phyloP scores from a whole-genome alignment of 495 filamentous ascomycete species.

The Jackrogersella multiformis region DNA sequence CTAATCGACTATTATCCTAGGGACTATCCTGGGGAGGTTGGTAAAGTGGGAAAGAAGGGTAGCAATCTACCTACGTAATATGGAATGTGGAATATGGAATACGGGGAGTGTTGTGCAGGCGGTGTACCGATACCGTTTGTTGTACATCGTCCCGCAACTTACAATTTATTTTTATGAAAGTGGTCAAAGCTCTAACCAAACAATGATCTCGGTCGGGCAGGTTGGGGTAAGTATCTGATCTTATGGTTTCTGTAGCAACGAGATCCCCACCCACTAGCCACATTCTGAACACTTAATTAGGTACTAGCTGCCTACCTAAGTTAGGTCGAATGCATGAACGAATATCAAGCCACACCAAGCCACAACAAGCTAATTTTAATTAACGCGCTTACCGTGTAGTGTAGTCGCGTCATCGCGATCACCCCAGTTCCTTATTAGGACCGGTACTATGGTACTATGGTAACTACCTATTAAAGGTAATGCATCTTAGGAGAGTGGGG shows the following conservation, averaged over 20 bases:
- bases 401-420: constrained; percentile 7
- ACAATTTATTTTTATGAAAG: not conserved
- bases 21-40: not conserved
- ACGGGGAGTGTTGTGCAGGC: constrained; percentile 42
- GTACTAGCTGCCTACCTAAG: no score
- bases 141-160: not conserved
- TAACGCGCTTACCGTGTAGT: constrained; percentile 41
- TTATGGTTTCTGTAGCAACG: constrained; percentile 39
- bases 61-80: constrained; percentile 23
- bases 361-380: constrained; percentile 30
- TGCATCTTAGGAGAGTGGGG: not conserved
- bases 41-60: constrained; percentile 12
- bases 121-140: constrained; percentile 32
- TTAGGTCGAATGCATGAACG: not conserved
- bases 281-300: no score
- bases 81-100: constrained; percentile 16
- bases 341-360: constrained; percentile 15
- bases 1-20: constrained; percentile 4
- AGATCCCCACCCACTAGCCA: not conserved
- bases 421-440: not conserved
- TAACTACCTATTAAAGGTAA: no score
- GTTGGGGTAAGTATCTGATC: no score
- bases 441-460: not conserved
- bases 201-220: no score
- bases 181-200: constrained; percentile 28